Evolutionary conservation across 257 asterid species (phyloP).

Genomic region (Orobanche coerulescens): DNA sequence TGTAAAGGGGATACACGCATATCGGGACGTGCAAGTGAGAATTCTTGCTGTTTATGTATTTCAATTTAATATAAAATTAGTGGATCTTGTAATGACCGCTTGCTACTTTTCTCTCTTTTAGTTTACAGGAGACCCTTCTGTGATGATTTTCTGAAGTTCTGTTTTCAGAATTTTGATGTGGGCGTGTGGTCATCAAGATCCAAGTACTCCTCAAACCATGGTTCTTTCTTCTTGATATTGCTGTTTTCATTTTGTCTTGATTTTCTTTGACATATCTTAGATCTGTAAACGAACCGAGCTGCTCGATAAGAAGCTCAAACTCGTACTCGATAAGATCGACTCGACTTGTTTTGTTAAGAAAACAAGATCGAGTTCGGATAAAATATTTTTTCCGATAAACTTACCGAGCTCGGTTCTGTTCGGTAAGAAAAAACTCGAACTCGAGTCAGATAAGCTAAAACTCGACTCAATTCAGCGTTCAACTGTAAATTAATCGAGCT

Average conservation of each 20-base stretch:
- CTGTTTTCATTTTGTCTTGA: not conserved
- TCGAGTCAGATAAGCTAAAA: too few relatives aligned
- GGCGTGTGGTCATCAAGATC: slow-evolving; percentile 94
- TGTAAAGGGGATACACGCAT: slow-evolving; percentile 29
- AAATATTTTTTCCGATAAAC: too few relatives aligned
- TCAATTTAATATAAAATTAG: not conserved
- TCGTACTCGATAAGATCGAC: too few relatives aligned
- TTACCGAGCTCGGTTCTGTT: too few relatives aligned
- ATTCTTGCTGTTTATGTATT: not conserved
- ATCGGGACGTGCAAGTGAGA: slow-evolving; percentile 57
- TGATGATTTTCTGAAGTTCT: slow-evolving; percentile 66
- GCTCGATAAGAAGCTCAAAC: too few relatives aligned
- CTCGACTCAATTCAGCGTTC: too few relatives aligned
- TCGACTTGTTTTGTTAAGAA: too few relatives aligned
- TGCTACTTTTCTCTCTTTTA: slow-evolving; percentile 30
- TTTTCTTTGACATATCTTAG: too few relatives aligned
- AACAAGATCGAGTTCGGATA: too few relatives aligned
- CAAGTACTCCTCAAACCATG: slow-evolving; percentile 37
- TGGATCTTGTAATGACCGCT: slow-evolving; percentile 15
- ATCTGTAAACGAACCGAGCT: too few relatives aligned
- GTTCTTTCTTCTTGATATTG: slow-evolving; percentile 7
- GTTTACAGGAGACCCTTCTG: slow-evolving; percentile 78
- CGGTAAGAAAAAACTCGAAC: too few relatives aligned
- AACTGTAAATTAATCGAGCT: too few relatives aligned
- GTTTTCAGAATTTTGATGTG: slow-evolving; percentile 79